phyloP scores from a whole-genome alignment of 352 stramenopile species.

The Peronospora belbahrii region DNA sequence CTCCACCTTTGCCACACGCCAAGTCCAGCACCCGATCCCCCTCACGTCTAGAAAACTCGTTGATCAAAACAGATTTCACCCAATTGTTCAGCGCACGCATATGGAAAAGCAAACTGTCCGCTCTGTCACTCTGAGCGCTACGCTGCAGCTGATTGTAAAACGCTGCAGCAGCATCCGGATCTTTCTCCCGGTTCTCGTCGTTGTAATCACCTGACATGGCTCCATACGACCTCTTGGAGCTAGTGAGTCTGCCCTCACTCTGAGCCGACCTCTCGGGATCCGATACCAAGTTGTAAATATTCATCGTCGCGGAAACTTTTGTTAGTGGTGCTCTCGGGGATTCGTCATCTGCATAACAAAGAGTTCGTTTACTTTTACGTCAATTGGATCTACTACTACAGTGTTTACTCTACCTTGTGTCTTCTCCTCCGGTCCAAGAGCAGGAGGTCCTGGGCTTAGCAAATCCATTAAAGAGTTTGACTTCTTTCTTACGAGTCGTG shows the following conservation, averaged over 20 bases:
- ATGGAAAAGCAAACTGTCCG: slow-evolving; percentile 92
- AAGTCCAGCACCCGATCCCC: slow-evolving; percentile 92
- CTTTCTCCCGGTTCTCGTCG: slow-evolving; percentile 22
- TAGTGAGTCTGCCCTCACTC: neutral
- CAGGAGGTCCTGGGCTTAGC: slow-evolving; percentile 48
- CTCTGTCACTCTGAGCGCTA: slow-evolving; percentile 60
- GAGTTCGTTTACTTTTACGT: neutral
- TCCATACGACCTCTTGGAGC: slow-evolving; percentile 47
- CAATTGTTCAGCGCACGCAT: slow-evolving; percentile 98
- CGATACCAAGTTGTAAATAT: slow-evolving; percentile 53
- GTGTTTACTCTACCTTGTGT: slow-evolving; percentile 19
- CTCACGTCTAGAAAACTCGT: slow-evolving; percentile 73
- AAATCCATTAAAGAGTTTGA: slow-evolving; percentile 75
- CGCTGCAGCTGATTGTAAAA: slow-evolving; percentile 86
- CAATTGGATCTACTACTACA: neutral
- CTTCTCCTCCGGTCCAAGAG: slow-evolving; percentile 22
- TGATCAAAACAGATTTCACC: slow-evolving; percentile 96
- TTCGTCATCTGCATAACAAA: slow-evolving; percentile 6
- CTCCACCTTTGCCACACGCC: slow-evolving; percentile 96
- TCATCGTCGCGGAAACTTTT: slow-evolving; percentile 26
- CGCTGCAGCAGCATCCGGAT: slow-evolving; percentile 56
- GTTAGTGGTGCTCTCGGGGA: slow-evolving; percentile 10
- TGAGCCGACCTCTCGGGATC: slow-evolving; percentile 14
- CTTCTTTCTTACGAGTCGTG: slow-evolving; percentile 43
- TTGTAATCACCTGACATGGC: slow-evolving; percentile 38